Evolutionary conservation across 2,329 filamentous ascomycete species (phyloP).

Genomic region (Monosporascus sp.): DNA sequence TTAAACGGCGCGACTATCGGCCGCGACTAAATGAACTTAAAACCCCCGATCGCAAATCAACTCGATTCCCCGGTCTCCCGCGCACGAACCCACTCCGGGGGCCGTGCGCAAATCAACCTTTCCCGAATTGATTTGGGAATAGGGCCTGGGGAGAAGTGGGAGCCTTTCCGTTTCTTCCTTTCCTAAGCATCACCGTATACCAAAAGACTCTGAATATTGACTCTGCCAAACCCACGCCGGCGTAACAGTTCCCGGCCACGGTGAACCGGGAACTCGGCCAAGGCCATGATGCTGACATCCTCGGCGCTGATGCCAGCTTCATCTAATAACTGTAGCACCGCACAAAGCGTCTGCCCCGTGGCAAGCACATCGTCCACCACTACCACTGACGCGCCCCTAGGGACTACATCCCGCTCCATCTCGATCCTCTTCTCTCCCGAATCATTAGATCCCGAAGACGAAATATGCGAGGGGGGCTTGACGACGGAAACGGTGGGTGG

Average conservation of each 20-base stretch:
- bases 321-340: constrained; percentile 43
- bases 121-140: too few relatives aligned
- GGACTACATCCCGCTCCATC: constrained; percentile 40
- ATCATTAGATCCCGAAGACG: constrained; percentile 30
- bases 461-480: constrained; percentile 50
- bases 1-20: too few relatives aligned
- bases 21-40: too few relatives aligned
- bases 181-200: constrained; percentile 40
- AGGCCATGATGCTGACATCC: constrained; percentile 43
- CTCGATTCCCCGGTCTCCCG: too few relatives aligned
- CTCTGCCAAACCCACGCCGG: constrained; percentile 42
- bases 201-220: constrained; percentile 48
- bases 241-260: constrained; percentile 44
- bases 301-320: constrained; percentile 36
- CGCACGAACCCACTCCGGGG: too few relatives aligned
- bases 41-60: too few relatives aligned
- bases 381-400: constrained; percentile 38
- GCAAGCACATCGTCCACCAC: constrained; percentile 58
- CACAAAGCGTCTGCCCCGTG: constrained; percentile 49
- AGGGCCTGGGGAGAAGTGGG: too few relatives aligned
- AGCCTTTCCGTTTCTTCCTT: constrained; percentile 1
- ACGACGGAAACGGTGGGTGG: constrained; percentile 46
- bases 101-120: too few relatives aligned
- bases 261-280: constrained; percentile 55
- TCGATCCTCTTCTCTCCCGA: constrained; percentile 38